Evolutionary conservation across 805 yeast species (phyloP).

Genomic region (Tetrapisispora taiwanensis): DNA sequence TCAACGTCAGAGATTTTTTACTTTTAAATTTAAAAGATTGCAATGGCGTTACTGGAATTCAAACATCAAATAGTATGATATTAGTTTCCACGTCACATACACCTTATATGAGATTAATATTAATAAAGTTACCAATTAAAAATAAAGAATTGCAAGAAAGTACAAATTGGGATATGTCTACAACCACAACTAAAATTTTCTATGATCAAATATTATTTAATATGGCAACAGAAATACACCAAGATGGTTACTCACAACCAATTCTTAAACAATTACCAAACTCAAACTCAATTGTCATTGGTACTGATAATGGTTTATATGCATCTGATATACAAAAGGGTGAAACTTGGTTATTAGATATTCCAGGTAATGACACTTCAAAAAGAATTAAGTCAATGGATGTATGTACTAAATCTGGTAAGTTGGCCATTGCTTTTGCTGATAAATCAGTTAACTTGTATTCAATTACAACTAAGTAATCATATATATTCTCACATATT

Average conservation of each 20-base stretch:
- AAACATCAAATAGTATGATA: slow-evolving; percentile 19
- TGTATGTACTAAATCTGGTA: slow-evolving; percentile 4
- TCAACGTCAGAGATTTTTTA: slow-evolving; percentile 28
- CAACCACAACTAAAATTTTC: slow-evolving; percentile 4
- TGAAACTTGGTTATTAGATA: slow-evolving; percentile 22
- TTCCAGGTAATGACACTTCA: slow-evolving; percentile 26
- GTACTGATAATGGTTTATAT: slow-evolving; percentile 21
- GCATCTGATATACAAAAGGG: slow-evolving; percentile 21
- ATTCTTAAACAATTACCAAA: slow-evolving; percentile 12
- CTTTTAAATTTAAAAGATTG: slow-evolving; percentile 5
- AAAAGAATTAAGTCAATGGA: slow-evolving; percentile 21
- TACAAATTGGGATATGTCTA: background rate
- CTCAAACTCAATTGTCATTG: slow-evolving; percentile 19
- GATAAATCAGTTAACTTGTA: slow-evolving; percentile 9
- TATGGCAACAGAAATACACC: slow-evolving; percentile 22
- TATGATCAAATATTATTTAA: slow-evolving; percentile 22
- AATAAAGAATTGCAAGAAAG: background rate
- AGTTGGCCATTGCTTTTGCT: slow-evolving; percentile 13
- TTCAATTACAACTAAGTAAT: background rate
- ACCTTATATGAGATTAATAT: slow-evolving; percentile 63
- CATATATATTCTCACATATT: background rate
- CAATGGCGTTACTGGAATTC: background rate
- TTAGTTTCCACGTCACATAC: slow-evolving; percentile 68
- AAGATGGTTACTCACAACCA: slow-evolving; percentile 25
- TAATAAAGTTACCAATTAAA: slow-evolving; percentile 36